Base-by-base conservation (phyloP, 1,284 basidiomycete genomes). In the Sporisorium graminicola region DNA sequence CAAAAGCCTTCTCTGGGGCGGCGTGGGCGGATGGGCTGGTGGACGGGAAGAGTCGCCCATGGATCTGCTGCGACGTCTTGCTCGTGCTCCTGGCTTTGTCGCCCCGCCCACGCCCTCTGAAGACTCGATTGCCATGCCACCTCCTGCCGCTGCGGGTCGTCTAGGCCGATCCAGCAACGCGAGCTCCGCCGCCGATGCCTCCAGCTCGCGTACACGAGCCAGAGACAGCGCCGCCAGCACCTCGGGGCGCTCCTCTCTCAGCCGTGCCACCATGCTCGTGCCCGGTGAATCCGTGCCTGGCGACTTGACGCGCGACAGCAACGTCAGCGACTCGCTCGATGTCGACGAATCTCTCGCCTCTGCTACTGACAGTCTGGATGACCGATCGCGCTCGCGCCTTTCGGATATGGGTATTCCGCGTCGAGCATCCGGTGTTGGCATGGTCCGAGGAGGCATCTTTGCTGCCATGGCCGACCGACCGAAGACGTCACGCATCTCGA, bases 41-140 rank as follows among this genome's bases (percentile, higher is more conserved):
- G 77, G 77, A 33, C 49, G 77, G 2, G 77, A 78, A 55, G 77
- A 78, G 40, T 69, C 65, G 58, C 77, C 77, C 22, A 71, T 78
- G 67, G 77, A 78, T 22, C 58, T 78, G 16, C 35, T 78, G 14
- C 51, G 77, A 22, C 55, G 77, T 13, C 51, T 78, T 5, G 73
- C 77, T 5, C 51, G 77, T 5, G 75, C 75, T 14, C 75, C 75
- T 18, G 71, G 64, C 24, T 77, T 74, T 51, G 64, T 74, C 2
- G 63, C 50, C 1, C 75, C 75, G 14, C 58, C 66, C 2, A 77
- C 75, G n/a, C 75, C 75, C 3, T 65, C 64, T 10, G 46, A 63
- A 44, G 73, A 66, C 29, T 70, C 67, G 12, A 67, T 75, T 46
- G 57, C 74, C 24, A 72, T 72, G 74, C 68, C 74, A 4, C 69